phyloP scores from a whole-genome alignment of 345 rosid genomes.

The Clausena lansium region DNA sequence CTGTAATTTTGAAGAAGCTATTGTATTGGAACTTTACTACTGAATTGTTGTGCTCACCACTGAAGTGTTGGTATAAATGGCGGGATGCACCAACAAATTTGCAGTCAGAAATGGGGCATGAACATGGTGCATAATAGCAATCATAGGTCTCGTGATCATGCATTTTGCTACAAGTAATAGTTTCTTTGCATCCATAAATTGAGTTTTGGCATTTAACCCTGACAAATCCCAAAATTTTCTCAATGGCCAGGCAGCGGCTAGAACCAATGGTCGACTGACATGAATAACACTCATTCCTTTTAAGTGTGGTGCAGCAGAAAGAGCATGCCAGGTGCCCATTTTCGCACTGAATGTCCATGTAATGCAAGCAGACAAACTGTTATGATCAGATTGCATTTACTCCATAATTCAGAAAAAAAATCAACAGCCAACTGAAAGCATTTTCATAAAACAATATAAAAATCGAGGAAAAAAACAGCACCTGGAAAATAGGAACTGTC shows the following conservation, averaged over 20 bases:
- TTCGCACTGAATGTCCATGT: slow-evolving; percentile 4
- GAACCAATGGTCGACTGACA: slow-evolving; percentile 43
- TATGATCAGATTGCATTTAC: too few relatives aligned
- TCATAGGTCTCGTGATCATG: slow-evolving; percentile 34
- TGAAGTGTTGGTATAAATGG: slow-evolving; percentile 36
- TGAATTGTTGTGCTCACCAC: slow-evolving; percentile 30
- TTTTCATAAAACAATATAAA: too few relatives aligned
- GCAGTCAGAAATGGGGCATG: slow-evolving; percentile 54
- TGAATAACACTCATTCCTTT: slow-evolving; percentile 37
- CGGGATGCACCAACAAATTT: slow-evolving; percentile 33
- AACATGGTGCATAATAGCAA: slow-evolving; percentile 37
- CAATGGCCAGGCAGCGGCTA: slow-evolving; percentile 55
- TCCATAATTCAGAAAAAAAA: too few relatives aligned
- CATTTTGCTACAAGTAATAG: slow-evolving; percentile 23
- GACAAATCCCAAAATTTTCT: slow-evolving; percentile 44
- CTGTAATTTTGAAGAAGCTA: too few relatives aligned
- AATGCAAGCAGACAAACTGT: too few relatives aligned
- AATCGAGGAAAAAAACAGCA: too few relatives aligned
- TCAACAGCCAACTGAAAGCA: too few relatives aligned
- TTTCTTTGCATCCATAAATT: slow-evolving; percentile 41
- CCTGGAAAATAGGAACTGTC: too few relatives aligned
- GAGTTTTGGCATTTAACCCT: slow-evolving; percentile 39
- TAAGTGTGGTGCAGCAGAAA: slow-evolving; percentile 33
- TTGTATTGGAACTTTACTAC: not conserved
- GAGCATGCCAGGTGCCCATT: slow-evolving; percentile 64